Percentiles rank a stretch among this genome's conserved stretches.
Evolutionary conservation across 2,329 filamentous ascomycete species (phyloP).

Genomic region (Aspergillus ruber): DNA sequence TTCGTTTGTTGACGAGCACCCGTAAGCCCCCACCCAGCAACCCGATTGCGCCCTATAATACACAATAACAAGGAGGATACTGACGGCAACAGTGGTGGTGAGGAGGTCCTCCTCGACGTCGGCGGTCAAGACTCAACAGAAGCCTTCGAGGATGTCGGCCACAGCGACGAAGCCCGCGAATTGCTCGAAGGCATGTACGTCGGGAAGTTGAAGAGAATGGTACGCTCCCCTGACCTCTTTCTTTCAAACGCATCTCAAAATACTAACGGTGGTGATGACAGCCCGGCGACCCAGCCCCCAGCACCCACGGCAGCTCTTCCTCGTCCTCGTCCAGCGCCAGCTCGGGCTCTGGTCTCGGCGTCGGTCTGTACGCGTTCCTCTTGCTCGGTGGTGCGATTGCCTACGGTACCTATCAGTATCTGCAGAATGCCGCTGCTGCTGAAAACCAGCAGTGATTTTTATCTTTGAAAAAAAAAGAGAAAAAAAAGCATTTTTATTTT

Average conservation of each 20-base stretch:
- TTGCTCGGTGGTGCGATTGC: slow-evolving; percentile 69
- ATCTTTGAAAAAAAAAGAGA: neutral
- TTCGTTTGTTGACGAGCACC: slow-evolving; percentile 95
- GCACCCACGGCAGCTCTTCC: slow-evolving; percentile 48
- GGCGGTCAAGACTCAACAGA: slow-evolving; percentile 94
- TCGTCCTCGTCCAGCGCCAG: slow-evolving; percentile 29
- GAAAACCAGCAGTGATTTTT: slow-evolving; percentile 24
- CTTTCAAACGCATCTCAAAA: neutral
- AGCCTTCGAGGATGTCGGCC: slow-evolving; percentile 97
- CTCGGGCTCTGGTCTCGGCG: slow-evolving; percentile 50
- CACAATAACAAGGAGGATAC: neutral
- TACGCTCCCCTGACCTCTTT: slow-evolving; percentile 43
- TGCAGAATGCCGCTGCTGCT: slow-evolving; percentile 46
- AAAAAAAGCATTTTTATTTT: no score
- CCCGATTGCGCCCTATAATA: neutral
- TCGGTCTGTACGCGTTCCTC: slow-evolving; percentile 75
- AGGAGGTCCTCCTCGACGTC: slow-evolving; percentile 95
- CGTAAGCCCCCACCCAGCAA: slow-evolving; percentile 48
- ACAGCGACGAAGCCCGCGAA: slow-evolving; percentile 97
- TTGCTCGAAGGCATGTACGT: slow-evolving; percentile 73
- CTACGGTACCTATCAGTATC: slow-evolving; percentile 79
- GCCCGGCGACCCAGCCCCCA: slow-evolving; percentile 74
- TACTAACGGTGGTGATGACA: slow-evolving; percentile 3
- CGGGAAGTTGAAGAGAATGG: slow-evolving; percentile 72
- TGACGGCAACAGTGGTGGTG: slow-evolving; percentile 66